Conservation (phyloP, 352 stramenopile genomes). For the Pythium sukuiense region DNA sequence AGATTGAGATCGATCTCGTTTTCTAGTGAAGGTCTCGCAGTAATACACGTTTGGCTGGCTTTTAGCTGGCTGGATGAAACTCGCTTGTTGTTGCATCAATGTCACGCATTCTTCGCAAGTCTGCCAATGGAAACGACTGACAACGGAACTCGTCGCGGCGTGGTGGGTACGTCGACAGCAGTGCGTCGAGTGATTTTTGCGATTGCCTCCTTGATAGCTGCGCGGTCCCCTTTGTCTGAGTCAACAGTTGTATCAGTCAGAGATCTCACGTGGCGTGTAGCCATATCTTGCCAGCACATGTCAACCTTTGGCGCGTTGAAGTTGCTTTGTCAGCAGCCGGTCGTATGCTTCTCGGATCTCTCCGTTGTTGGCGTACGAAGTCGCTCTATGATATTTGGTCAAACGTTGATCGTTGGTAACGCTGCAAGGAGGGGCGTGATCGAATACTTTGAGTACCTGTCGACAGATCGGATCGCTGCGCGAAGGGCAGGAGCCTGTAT, state of each 20-base stretch:
- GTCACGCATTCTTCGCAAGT: not conserved
- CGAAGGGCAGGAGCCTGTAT: conserved; percentile 10
- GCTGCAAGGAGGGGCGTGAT: no score
- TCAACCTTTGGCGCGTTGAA: conserved; percentile 27
- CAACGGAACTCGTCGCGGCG: conserved; percentile 3
- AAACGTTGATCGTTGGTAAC: not conserved
- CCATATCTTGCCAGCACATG: conserved; percentile 9
- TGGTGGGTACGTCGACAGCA: not conserved
- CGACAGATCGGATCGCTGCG: conserved; percentile 11
- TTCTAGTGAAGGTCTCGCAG: conserved; percentile 23
- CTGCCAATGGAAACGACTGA: conserved; percentile 14
- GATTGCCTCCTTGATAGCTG: conserved; percentile 13
- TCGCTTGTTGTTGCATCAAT: not conserved
- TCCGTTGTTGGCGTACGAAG: not conserved
- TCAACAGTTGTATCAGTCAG: not conserved
- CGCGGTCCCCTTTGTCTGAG: conserved; percentile 18
- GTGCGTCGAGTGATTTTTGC: conserved; percentile 4
- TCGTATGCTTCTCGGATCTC: conserved; percentile 6
- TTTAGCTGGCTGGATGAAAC: conserved; percentile 3
- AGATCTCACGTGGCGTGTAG: conserved; percentile 20
- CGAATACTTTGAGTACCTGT: conserved; percentile 3
- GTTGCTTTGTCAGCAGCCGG: conserved; percentile 23
- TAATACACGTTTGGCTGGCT: conserved; percentile 16
- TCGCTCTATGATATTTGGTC: conserved; percentile 8
- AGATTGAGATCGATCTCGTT: conserved; percentile 30